phyloP scores from a whole-genome alignment of 306 rosid species.

The Glycine soja region DNA sequence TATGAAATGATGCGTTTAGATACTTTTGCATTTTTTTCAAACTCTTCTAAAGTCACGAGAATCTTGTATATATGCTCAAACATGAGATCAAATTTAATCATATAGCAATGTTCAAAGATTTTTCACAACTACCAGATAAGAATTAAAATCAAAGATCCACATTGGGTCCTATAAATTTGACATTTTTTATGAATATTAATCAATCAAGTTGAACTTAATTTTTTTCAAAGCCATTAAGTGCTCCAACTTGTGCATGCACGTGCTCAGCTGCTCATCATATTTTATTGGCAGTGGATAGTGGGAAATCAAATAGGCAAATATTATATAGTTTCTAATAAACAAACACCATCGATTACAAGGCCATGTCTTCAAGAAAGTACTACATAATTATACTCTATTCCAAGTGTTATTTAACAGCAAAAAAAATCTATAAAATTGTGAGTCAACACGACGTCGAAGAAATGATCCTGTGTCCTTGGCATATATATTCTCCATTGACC shows the following conservation, averaged over 20 bases:
- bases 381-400: background rate
- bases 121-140: background rate
- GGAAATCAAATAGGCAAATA: no score
- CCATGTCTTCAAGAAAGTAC: slow-evolving; percentile 8
- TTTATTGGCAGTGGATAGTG: background rate
- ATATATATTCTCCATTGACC: background rate
- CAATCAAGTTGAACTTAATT: slow-evolving; percentile 10
- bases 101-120: background rate
- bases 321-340: background rate
- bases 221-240: background rate
- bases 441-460: background rate
- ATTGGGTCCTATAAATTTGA: background rate
- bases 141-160: background rate
- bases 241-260: background rate
- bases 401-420: no score
- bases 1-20: background rate
- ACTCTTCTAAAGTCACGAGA: slow-evolving; percentile 6
- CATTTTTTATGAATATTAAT: background rate
- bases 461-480: background rate
- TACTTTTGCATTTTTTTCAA: background rate
- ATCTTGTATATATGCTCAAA: background rate
- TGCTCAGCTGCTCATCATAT: slow-evolving; percentile 9
- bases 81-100: background rate
- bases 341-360: slow-evolving; percentile 4
- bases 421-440: background rate